These are phyloP conservation scores for Lanmaoa pseudosensibilis DNA, from an alignment of 768 basidiomycete species.

Conservation along the genomic window DNA sequence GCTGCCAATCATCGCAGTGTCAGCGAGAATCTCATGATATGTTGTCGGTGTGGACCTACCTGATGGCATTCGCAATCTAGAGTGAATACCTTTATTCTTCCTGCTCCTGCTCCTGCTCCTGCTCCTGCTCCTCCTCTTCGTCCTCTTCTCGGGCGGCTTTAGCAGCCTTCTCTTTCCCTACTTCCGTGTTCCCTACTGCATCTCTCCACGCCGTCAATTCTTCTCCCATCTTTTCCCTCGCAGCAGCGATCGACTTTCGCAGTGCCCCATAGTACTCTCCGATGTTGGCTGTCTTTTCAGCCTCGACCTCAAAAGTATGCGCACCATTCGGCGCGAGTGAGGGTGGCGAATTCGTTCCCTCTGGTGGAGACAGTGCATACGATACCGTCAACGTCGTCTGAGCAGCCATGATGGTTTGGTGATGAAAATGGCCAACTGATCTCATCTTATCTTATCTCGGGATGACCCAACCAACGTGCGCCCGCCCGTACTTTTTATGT, in stretches of 20 bases:
- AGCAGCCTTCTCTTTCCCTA: slow-evolving; percentile 53
- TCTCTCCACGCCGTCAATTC: slow-evolving; percentile 78
- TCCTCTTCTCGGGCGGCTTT: slow-evolving; percentile 45
- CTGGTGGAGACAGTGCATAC: slow-evolving; percentile 26
- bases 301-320: slow-evolving; percentile 27
- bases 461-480: slow-evolving; percentile 4
- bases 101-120: too few species aligned
- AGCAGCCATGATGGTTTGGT: slow-evolving; percentile 15
- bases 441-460: slow-evolving; percentile 27
- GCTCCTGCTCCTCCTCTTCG: slow-evolving; percentile 46
- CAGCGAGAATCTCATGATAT: background rate
- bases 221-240: slow-evolving; percentile 56
- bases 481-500: background rate
- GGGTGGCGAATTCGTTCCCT: slow-evolving; percentile 12
- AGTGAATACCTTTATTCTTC: slow-evolving; percentile 28
- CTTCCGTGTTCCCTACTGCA: slow-evolving; percentile 63
- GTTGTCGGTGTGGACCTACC: background rate
- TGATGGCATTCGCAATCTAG: background rate
- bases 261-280: slow-evolving; percentile 51
- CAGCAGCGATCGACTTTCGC: slow-evolving; percentile 47
- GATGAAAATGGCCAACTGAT: background rate
- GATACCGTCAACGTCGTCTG: slow-evolving; percentile 18
- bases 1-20: background rate
- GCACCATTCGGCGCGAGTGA: slow-evolving; percentile 24
- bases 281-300: slow-evolving; percentile 12